Evolutionary conservation across 345 rosid species (phyloP).

Genomic region (Trapa incisa): DNA sequence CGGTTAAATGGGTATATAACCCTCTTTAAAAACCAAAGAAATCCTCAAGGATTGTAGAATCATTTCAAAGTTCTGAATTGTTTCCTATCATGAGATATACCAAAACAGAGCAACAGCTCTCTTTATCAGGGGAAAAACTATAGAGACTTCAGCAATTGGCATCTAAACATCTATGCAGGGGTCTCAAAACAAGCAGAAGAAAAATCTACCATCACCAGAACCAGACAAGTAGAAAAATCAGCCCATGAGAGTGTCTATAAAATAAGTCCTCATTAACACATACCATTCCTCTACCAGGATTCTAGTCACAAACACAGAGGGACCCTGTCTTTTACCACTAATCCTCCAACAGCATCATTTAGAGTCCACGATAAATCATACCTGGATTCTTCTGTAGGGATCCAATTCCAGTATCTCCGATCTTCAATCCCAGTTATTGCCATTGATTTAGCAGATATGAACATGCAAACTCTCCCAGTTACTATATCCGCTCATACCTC

Average conservation of each 20-base stretch:
- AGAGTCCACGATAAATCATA: constrained; percentile 13
- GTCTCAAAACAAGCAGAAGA: neutral
- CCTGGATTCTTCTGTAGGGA: constrained; percentile 93
- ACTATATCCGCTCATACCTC: constrained; percentile 87
- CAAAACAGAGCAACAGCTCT: neutral
- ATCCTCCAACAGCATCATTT: neutral
- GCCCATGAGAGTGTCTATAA: neutral
- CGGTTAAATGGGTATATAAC: neutral
- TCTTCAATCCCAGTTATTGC: constrained; percentile 90
- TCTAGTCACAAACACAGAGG: neutral
- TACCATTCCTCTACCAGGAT: neutral
- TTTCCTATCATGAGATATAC: neutral
- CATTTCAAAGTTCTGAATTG: neutral
- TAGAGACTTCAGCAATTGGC: neutral
- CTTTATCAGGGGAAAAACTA: neutral
- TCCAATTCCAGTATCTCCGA: constrained; percentile 93
- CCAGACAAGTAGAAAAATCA: neutral
- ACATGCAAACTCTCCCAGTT: constrained; percentile 78
- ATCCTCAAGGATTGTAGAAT: neutral
- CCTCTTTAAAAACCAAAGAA: neutral
- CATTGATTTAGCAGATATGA: constrained; percentile 80
- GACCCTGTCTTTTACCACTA: neutral
- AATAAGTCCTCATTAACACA: neutral
- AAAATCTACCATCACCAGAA: neutral
- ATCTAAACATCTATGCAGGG: neutral